Evolutionary conservation across 2,329 filamentous ascomycete genomes (phyloP).

Genomic region (Pochonia chlamydosporia): DNA sequence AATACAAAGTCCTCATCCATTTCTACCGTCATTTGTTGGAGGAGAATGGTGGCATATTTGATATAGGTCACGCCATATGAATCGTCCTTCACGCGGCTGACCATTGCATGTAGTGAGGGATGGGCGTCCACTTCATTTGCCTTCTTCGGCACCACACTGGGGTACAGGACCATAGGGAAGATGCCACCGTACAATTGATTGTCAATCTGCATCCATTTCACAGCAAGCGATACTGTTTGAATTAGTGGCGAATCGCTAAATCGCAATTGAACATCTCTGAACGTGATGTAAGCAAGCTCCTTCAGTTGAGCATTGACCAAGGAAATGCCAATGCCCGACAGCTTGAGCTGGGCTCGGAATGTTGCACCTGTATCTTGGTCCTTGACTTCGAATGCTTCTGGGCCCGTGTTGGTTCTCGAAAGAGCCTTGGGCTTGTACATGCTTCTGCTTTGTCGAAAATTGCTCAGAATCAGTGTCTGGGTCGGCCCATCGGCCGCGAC

Average conservation of each 20-base stretch:
- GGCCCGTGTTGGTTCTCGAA: slow-evolving; percentile 41
- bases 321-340: slow-evolving; percentile 88
- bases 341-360: slow-evolving; percentile 80
- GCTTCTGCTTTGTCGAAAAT: slow-evolving; percentile 89
- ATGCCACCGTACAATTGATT: slow-evolving; percentile 98
- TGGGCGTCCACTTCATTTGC: slow-evolving; percentile 94
- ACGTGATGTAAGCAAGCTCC: slow-evolving; percentile 88
- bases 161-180: slow-evolving; percentile 95
- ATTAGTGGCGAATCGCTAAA: slow-evolving; percentile 92
- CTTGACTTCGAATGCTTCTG: slow-evolving; percentile 80
- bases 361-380: slow-evolving; percentile 81
- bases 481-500: slow-evolving; percentile 93
- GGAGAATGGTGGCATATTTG: slow-evolving; percentile 89
- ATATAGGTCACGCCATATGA: slow-evolving; percentile 97
- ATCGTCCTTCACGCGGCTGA: slow-evolving; percentile 95
- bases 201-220: slow-evolving; percentile 99
- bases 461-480: slow-evolving; percentile 88
- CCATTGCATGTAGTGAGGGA: slow-evolving; percentile 85
- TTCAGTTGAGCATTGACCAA: slow-evolving; percentile 88
- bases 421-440: slow-evolving; percentile 64
- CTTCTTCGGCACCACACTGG: slow-evolving; percentile 95
- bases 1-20: slow-evolving; percentile 98
- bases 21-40: slow-evolving; percentile 98
- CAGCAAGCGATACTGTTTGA: slow-evolving; percentile 81
- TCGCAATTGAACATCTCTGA: slow-evolving; percentile 83